Evolutionary conservation across 2,329 filamentous ascomycete species (phyloP).

Genomic region (Cercospora janseana): DNA sequence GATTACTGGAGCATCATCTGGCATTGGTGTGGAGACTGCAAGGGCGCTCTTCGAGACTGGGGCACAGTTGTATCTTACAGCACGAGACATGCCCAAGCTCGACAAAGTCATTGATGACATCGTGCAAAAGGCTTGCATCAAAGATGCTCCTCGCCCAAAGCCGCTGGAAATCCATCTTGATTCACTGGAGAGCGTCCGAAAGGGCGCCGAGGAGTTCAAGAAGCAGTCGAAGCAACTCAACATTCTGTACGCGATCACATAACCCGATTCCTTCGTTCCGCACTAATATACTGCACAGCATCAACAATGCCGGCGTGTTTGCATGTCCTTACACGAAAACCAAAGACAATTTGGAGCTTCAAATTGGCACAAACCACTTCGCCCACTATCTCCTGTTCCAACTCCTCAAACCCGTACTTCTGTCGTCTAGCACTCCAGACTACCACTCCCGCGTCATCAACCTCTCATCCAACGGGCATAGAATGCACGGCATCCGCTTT

Average conservation of each 20-base stretch:
- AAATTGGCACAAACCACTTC: conserved; percentile 53
- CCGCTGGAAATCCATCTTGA: conserved; percentile 36
- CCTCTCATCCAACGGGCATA: conserved; percentile 48
- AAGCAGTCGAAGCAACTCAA: conserved; percentile 38
- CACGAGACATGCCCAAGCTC: conserved; percentile 45
- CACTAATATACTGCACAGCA: conserved; percentile 53
- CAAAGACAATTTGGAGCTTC: conserved; percentile 41
- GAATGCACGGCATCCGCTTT: conserved; percentile 35
- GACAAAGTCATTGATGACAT: conserved; percentile 35
- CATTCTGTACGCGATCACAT: conserved; percentile 37
- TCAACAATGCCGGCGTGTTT: conserved; percentile 42
- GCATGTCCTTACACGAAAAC: conserved; percentile 33
- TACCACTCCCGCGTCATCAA: conserved; percentile 51
- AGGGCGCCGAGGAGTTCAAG: conserved; percentile 37
- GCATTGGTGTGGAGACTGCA: conserved; percentile 48
- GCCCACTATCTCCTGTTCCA: conserved; percentile 56
- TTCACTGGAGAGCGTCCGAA: conserved; percentile 37
- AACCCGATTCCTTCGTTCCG: conserved; percentile 36
- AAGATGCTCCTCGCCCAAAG: conserved; percentile 24
- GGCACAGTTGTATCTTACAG: conserved; percentile 47
- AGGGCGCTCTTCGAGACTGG: conserved; percentile 48
- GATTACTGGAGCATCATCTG: conserved; percentile 48
- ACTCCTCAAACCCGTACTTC: conserved; percentile 48
- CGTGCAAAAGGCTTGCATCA: conserved; percentile 25
- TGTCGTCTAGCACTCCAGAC: conserved; percentile 40